These are phyloP conservation scores for Magnolia changhungtana DNA, from an alignment of 164 flowering plant genomes.

Conservation along the genomic window DNA sequence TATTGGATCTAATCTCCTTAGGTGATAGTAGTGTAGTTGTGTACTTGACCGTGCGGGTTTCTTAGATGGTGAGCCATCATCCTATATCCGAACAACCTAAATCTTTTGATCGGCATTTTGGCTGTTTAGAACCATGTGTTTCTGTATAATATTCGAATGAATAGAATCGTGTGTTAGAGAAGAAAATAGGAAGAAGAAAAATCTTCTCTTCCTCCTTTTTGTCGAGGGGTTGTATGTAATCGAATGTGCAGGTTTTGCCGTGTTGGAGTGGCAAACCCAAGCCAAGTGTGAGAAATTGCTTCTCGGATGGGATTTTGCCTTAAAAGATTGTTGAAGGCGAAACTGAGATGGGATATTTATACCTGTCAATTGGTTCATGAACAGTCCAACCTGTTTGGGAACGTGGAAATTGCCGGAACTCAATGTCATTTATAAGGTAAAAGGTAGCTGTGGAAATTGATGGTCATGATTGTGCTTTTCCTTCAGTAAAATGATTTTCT, in stretches of 20 bases:
- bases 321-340: background rate
- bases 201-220: background rate
- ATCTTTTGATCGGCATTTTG: no score
- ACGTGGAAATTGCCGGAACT: no score
- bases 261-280: background rate
- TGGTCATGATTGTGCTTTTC: no score
- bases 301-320: background rate
- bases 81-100: no score
- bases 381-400: background rate
- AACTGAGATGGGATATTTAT: background rate
- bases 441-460: no score
- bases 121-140: no score
- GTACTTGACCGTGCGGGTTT: no score
- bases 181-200: background rate
- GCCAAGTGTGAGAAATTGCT: background rate
- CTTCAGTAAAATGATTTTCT: no score
- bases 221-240: background rate
- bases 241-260: background rate
- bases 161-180: background rate
- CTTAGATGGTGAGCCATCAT: no score
- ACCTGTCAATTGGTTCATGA: slow-evolving; percentile 1
- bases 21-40: no score
- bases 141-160: no score
- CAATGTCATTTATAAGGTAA: no score
- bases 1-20: background rate